Evolutionary conservation across 164 flowering plant genomes (phyloP), one percentile per base, ranked within the genome.

Genomic region (Hamamelis virginiana): DNA sequence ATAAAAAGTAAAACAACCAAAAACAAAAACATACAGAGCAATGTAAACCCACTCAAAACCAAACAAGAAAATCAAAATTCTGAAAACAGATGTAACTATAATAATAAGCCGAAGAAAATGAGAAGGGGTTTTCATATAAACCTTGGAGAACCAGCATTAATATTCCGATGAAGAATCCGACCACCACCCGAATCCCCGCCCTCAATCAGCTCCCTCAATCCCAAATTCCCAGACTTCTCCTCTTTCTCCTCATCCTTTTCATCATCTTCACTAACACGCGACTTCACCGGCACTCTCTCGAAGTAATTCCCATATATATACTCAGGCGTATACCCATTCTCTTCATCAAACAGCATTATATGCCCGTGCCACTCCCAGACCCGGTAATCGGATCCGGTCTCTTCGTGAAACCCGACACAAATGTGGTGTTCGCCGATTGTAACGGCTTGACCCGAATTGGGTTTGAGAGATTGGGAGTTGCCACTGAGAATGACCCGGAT

Each of bases 291-390:
- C 74, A 80, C 21, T 74, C 88, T 87, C 84, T 95, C 96, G 43
- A 92, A 91, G 75, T 95, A 92, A 81, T 95, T 91, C 74, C 98
- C 99, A 72, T 92, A 92, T 22, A 92, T 87, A 73, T 92, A 92
- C 86, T 95, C 97, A 0, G 93, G 97, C 0, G 83, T 65, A 65
- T 85, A 92, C 43, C 93, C 98, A 66, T 86, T 75, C 68, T 87
- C 95, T 45, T 91, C 94, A 79, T 95, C 97, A 67, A 84, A 91
- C 70, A 91, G 64, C 97, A 91, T 89, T 3, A 95, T 83, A 72
- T 91, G 98, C 9, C 99, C 98, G 59, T 92, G 99, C 99, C 99
- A 95, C 79, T 92, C 98, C 99, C 99, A 95, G 0, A 91, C 98
- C 61, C 99, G 86, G 51, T 91, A 92, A 66, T 87, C 96, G 28